phyloP scores from a whole-genome alignment of 2,329 filamentous ascomycete genomes.

The Knoxdaviesia capensis region DNA sequence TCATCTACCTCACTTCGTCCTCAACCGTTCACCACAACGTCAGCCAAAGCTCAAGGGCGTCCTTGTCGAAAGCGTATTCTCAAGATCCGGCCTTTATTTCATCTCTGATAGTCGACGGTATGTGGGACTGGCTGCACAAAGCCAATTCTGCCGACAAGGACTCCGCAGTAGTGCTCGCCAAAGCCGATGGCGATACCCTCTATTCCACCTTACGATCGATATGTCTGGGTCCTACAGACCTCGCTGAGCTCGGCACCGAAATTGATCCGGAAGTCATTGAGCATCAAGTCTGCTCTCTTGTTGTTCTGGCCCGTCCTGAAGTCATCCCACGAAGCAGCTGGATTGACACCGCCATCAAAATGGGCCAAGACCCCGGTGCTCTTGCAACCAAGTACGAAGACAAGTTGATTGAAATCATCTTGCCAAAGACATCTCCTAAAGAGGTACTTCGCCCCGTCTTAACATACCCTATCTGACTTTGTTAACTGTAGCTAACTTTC shows the following conservation, averaged over 20 bases:
- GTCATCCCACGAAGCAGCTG: slow-evolving; percentile 62
- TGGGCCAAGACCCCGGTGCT: slow-evolving; percentile 63
- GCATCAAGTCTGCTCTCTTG: slow-evolving; percentile 51
- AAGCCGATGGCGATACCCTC: slow-evolving; percentile 43
- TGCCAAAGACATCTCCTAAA: slow-evolving; percentile 22
- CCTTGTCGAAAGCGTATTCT: slow-evolving; percentile 46
- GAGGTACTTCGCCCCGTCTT: slow-evolving; percentile 9
- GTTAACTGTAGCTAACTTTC: not conserved
- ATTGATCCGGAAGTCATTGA: slow-evolving; percentile 33
- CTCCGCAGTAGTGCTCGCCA: slow-evolving; percentile 43
- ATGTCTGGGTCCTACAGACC: slow-evolving; percentile 36
- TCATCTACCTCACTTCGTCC: slow-evolving; percentile 60
- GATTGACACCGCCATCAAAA: slow-evolving; percentile 73
- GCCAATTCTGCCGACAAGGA: slow-evolving; percentile 60
- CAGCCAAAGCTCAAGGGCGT: slow-evolving; percentile 39
- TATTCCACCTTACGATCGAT: slow-evolving; percentile 40
- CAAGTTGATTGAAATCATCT: slow-evolving; percentile 48
- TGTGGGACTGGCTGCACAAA: slow-evolving; percentile 63
- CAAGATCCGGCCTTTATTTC: slow-evolving; percentile 36
- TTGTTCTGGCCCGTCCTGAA: slow-evolving; percentile 60
- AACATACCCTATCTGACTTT: not conserved
- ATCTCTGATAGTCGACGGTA: slow-evolving; percentile 42
- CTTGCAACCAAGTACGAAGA: slow-evolving; percentile 46
- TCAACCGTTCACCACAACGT: slow-evolving; percentile 37
- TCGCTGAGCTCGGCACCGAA: slow-evolving; percentile 17